A percentile compares a stretch with the other conserved stretches of the same genome.
phyloP scores from a whole-genome alignment of 495 filamentous ascomycete genomes.

The Penicillium cinerascens region DNA sequence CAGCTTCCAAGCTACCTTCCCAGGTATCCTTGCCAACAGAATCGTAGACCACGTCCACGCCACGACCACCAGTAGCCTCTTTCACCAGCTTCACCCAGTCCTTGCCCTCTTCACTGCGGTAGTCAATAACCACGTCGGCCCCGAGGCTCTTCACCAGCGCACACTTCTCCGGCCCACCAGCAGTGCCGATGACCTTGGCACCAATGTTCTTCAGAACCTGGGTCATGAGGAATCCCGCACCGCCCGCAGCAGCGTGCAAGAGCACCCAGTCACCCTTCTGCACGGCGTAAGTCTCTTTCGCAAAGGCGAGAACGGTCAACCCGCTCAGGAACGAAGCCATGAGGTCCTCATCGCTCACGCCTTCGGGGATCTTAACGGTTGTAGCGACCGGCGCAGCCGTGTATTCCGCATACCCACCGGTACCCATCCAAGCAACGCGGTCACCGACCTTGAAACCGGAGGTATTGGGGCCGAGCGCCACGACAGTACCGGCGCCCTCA shows the following conservation, averaged over 20 bases:
- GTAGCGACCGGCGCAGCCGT: constrained; percentile 56
- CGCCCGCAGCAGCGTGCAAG: constrained; percentile 87
- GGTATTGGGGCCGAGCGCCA: constrained; percentile 47
- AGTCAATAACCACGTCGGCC: constrained; percentile 72
- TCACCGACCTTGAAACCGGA: constrained; percentile 58
- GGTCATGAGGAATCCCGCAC: constrained; percentile 73
- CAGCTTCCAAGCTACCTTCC: constrained; percentile 72
- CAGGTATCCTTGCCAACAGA: constrained; percentile 86
- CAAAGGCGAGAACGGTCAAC: constrained; percentile 78
- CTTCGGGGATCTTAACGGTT: constrained; percentile 61
- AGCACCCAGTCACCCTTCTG: constrained; percentile 79
- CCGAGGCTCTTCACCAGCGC: constrained; percentile 64
- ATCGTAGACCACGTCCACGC: constrained; percentile 82
- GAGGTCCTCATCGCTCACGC: constrained; percentile 57
- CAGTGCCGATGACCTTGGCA: constrained; percentile 80
- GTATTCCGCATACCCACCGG: constrained; percentile 73
- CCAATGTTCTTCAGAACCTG: constrained; percentile 73
- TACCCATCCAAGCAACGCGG: constrained; percentile 62
- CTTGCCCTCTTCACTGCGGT: constrained; percentile 59
- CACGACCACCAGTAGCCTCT: constrained; percentile 66
- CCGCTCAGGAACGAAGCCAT: constrained; percentile 76
- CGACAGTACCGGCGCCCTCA: constrained; percentile 69
- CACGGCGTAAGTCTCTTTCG: constrained; percentile 72
- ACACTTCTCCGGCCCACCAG: constrained; percentile 69
- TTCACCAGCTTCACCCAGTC: constrained; percentile 62